phyloP scores from a whole-genome alignment of 208 protist species.

The Wallacemonas rigidus region DNA sequence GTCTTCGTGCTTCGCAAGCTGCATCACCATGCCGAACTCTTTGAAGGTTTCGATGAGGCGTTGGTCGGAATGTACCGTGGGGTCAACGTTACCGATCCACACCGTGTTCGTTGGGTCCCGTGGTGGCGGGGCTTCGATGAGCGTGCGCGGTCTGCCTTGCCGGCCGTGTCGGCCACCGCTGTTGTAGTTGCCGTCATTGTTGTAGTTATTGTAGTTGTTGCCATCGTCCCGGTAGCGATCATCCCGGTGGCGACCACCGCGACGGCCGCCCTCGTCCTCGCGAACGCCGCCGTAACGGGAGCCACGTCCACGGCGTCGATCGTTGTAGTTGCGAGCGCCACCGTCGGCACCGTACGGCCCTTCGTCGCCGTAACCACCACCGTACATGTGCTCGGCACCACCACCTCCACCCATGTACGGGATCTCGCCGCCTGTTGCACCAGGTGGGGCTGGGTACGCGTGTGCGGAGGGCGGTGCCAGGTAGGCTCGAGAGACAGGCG shows the following conservation, averaged over 20 bases:
- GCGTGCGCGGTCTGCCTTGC: background rate
- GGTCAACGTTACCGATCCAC: conserved; percentile 84
- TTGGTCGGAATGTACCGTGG: conserved; percentile 46
- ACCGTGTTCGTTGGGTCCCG: conserved; percentile 89
- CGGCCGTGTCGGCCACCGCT: conserved; percentile 18
- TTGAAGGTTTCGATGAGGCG: conserved; percentile 57
- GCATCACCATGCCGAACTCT: conserved; percentile 83
- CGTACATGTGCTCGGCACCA: background rate
- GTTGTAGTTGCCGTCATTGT: conserved; percentile 20
- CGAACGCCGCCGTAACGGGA: conserved; percentile 1
- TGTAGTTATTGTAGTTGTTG: too few species aligned
- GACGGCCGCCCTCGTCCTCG: background rate
- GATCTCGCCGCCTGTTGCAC: background rate
- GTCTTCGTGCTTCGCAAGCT: conserved; percentile 63
- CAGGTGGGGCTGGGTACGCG: background rate
- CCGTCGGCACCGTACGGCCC: conserved; percentile 10
- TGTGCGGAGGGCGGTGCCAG: background rate
- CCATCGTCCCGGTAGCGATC: background rate
- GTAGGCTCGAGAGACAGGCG: too few species aligned
- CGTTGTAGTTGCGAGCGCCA: conserved; percentile 9
- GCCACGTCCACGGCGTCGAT: conserved; percentile 13
- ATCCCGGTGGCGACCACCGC: conserved; percentile 1
- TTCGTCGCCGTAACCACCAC: conserved; percentile 20
- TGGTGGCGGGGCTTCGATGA: conserved; percentile 23
- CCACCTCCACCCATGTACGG: background rate